Evolutionary conservation across 2,329 filamentous ascomycete genomes (phyloP).

Genomic region (Mariannaea sp.): DNA sequence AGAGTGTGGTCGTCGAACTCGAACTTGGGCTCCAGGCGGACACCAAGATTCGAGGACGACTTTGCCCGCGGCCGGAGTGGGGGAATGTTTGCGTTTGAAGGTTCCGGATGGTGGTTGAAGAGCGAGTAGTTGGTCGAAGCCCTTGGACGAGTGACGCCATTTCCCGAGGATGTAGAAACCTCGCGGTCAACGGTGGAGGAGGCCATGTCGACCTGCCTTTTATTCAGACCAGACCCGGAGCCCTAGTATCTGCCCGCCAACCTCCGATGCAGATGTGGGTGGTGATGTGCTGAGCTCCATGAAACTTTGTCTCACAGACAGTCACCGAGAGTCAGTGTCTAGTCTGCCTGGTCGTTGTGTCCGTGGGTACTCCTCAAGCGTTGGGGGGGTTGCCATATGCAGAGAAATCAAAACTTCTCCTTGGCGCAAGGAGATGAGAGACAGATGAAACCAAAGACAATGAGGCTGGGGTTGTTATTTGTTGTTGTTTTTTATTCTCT

Average conservation of each 20-base stretch:
- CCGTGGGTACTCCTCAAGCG: conserved; percentile 3
- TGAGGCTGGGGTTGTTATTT: background rate
- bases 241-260: conserved; percentile 8
- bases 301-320: conserved; percentile 31
- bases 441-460: too few species aligned
- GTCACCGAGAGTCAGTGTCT: conserved; percentile 26
- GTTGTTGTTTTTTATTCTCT: too few species aligned
- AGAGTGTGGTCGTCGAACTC: conserved; percentile 31
- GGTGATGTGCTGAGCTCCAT: conserved; percentile 34
- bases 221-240: conserved; percentile 15
- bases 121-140: conserved; percentile 18
- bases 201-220: conserved; percentile 33
- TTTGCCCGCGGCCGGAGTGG: conserved; percentile 29
- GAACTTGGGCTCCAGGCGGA: conserved; percentile 19
- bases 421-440: conserved; percentile 1
- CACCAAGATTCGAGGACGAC: conserved; percentile 32
- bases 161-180: conserved; percentile 29
- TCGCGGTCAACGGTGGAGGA: conserved; percentile 30
- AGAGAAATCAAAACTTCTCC: conserved; percentile 4
- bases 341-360: too few species aligned
- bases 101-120: conserved; percentile 8
- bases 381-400: conserved; percentile 24
- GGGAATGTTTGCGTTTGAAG: conserved; percentile 12
- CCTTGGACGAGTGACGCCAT: conserved; percentile 27
- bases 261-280: conserved; percentile 25